Evolutionary conservation across 192 early-diverging fungal genomes (phyloP).

Genomic region (Chytriomyces sp.): DNA sequence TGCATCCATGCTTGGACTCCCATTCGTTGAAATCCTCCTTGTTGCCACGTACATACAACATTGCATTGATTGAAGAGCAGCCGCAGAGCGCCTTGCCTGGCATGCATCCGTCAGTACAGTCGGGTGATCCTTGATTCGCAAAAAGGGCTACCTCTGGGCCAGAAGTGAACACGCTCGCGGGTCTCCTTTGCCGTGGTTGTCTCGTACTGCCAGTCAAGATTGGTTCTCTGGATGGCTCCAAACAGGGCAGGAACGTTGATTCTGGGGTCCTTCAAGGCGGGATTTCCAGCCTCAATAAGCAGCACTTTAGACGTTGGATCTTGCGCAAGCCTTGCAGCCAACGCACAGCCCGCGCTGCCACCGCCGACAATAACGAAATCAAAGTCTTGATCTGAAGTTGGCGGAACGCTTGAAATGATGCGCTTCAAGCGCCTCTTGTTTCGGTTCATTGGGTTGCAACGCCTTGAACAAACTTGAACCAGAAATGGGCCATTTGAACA

Average conservation of each 20-base stretch:
- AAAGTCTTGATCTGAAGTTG: too few relatives aligned
- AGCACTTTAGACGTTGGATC: slow-evolving; percentile 43
- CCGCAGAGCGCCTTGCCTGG: slow-evolving; percentile 4
- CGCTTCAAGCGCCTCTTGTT: too few relatives aligned
- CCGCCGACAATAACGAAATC: too few relatives aligned
- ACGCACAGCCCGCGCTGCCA: slow-evolving; percentile 39
- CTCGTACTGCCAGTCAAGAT: slow-evolving; percentile 23
- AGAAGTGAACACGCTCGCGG: slow-evolving; percentile 9
- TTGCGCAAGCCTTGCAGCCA: slow-evolving; percentile 44
- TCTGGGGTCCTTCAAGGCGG: slow-evolving; percentile 30
- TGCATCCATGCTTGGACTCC: slow-evolving; percentile 22
- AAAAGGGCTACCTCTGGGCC: slow-evolving; percentile 6
- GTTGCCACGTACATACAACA: slow-evolving; percentile 25
- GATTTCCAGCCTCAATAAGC: slow-evolving; percentile 47
- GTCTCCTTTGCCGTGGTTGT: not conserved
- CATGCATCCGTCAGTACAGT: too few relatives aligned
- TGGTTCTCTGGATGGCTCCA: slow-evolving; percentile 1
- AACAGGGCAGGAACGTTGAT: slow-evolving; percentile 23
- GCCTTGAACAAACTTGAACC: too few relatives aligned
- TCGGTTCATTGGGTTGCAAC: too few relatives aligned
- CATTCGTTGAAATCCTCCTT: slow-evolving; percentile 22
- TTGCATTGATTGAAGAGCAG: slow-evolving; percentile 16
- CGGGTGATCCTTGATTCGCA: not conserved
- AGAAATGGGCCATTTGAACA: too few relatives aligned
- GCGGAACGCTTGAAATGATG: too few relatives aligned